A percentile compares a stretch with the other conserved stretches of the same genome.
Evolutionary conservation across 345 rosid genomes (phyloP).

Genomic region (Physaria fendleri): DNA sequence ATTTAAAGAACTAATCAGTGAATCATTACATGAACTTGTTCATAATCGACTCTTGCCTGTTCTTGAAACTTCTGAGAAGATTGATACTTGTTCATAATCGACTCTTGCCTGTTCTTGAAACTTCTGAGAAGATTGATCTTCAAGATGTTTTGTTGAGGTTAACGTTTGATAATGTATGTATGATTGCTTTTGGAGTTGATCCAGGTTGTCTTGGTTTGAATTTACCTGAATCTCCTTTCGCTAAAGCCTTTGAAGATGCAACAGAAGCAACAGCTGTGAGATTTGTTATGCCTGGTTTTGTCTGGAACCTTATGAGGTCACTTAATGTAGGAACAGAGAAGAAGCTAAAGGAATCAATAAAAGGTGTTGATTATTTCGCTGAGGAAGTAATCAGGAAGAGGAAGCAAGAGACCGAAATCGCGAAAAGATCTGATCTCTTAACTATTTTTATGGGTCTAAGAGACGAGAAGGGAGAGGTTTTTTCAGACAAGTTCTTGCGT

Average conservation of each 20-base stretch:
- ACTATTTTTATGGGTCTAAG: conserved; percentile 59
- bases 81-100: too few relatives aligned
- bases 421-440: conserved; percentile 61
- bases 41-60: conserved; percentile 71
- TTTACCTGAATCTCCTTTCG: conserved; percentile 68
- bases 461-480: conserved; percentile 51
- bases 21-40: conserved; percentile 65
- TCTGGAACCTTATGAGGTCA: conserved; percentile 76
- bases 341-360: conserved; percentile 61
- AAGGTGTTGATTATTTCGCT: conserved; percentile 70
- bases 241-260: conserved; percentile 83
- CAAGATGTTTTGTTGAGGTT: conserved; percentile 76
- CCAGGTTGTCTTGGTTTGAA: conserved; percentile 69
- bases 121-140: conserved; percentile 46
- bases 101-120: too few relatives aligned
- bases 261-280: conserved; percentile 69
- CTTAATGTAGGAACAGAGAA: conserved; percentile 64
- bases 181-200: conserved; percentile 92
- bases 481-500: conserved; percentile 72
- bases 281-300: conserved; percentile 64
- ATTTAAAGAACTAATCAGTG: conserved; percentile 60
- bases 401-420: conserved; percentile 47
- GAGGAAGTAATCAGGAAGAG: conserved; percentile 68
- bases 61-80: conserved; percentile 51
- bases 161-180: conserved; percentile 88